Evolutionary conservation across 352 stramenopile genomes (phyloP).

Genomic region (Phytophthora capsici): DNA sequence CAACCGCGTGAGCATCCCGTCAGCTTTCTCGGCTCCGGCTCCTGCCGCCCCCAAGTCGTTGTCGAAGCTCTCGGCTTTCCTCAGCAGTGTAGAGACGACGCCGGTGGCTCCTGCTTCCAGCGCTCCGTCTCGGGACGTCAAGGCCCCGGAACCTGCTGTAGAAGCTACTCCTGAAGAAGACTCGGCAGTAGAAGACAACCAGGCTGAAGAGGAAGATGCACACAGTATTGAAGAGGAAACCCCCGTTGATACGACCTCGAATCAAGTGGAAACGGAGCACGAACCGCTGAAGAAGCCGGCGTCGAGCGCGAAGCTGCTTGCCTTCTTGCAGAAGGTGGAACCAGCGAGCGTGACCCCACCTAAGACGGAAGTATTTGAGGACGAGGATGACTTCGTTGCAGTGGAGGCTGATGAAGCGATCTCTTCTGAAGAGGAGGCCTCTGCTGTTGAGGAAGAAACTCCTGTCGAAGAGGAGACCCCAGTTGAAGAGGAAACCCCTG

Average conservation of each 20-base stretch:
- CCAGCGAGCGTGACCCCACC: slow-evolving; percentile 10
- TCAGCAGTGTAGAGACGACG: slow-evolving; percentile 61
- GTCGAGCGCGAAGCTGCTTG: slow-evolving; percentile 57
- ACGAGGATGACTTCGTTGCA: slow-evolving; percentile 32
- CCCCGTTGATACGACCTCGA: slow-evolving; percentile 11
- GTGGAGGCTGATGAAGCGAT: slow-evolving; percentile 35
- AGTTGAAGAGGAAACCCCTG: slow-evolving; percentile 20
- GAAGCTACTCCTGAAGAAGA: slow-evolving; percentile 31
- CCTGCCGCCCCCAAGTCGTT: slow-evolving; percentile 32
- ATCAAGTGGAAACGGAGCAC: slow-evolving; percentile 16
- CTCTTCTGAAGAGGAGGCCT: slow-evolving; percentile 36
- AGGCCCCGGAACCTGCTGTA: slow-evolving; percentile 16
- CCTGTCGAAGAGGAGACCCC: slow-evolving; percentile 18
- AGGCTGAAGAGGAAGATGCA: slow-evolving; percentile 29
- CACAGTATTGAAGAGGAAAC: slow-evolving; percentile 24
- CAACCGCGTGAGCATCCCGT: slow-evolving; percentile 39
- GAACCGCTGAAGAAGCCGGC: slow-evolving; percentile 33
- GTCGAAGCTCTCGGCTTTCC: slow-evolving; percentile 70
- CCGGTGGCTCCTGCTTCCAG: slow-evolving; percentile 14
- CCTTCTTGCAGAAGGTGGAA: slow-evolving; percentile 61
- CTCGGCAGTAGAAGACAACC: slow-evolving; percentile 34
- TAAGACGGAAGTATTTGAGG: slow-evolving; percentile 18
- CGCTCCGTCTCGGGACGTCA: slow-evolving; percentile 26
- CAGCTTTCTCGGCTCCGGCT: slow-evolving; percentile 37
- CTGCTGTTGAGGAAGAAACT: slow-evolving; percentile 32